phyloP scores from a whole-genome alignment of 805 yeast species.

The Lipomyces orientalis region DNA sequence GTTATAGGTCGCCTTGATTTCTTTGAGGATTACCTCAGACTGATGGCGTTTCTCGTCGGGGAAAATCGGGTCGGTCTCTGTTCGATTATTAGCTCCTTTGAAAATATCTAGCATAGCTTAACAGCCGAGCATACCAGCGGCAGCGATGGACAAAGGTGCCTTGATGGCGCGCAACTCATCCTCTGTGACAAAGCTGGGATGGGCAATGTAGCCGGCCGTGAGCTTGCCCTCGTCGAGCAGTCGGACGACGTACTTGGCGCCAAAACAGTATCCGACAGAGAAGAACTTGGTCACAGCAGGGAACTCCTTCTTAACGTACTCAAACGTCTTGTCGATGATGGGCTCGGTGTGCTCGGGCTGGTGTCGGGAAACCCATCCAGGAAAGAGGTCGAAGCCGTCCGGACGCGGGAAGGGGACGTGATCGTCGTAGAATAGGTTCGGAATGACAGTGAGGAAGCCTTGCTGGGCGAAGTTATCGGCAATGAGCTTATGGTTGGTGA shows the following conservation, averaged over 20 bases:
- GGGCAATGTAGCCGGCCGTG: slow-evolving; percentile 69
- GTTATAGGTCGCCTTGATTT: slow-evolving; percentile 62
- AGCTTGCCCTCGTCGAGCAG: slow-evolving; percentile 48
- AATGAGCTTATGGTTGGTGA: slow-evolving; percentile 56
- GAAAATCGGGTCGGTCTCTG: slow-evolving; percentile 63
- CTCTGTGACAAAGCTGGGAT: slow-evolving; percentile 70
- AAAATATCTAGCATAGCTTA: not conserved
- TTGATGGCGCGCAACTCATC: slow-evolving; percentile 68
- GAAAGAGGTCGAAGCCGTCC: slow-evolving; percentile 24
- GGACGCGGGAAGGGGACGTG: slow-evolving; percentile 46
- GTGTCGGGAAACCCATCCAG: slow-evolving; percentile 57
- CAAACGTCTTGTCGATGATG: slow-evolving; percentile 56
- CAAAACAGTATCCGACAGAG: slow-evolving; percentile 76
- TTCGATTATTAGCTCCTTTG: not conserved
- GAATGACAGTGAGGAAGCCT: slow-evolving; percentile 64
- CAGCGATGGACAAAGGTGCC: slow-evolving; percentile 69
- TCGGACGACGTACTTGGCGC: slow-evolving; percentile 67
- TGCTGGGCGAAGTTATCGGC: slow-evolving; percentile 51
- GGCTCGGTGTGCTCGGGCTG: slow-evolving; percentile 51
- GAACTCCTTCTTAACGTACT: slow-evolving; percentile 47
- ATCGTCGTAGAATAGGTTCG: slow-evolving; percentile 64
- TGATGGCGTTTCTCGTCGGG: slow-evolving; percentile 64
- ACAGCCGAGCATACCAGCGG: slow-evolving; percentile 55
- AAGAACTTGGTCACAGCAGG: slow-evolving; percentile 51
- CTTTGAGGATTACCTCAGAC: slow-evolving; percentile 63